Base-by-base conservation (phyloP, 345 rosid species). In the Dipteronia sinensis region DNA sequence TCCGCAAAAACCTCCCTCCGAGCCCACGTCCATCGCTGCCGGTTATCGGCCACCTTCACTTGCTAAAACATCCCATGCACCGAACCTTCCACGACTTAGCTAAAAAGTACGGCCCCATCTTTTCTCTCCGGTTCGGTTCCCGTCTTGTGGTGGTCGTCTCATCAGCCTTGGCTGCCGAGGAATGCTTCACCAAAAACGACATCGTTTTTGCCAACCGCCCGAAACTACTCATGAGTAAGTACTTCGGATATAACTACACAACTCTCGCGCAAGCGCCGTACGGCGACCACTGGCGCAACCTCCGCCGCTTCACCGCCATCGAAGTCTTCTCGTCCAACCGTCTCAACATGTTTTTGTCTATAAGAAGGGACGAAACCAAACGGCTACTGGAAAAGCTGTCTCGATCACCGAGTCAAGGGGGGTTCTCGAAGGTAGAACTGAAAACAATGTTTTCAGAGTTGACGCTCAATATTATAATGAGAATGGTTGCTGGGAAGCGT, bases 231-330 rank as follows among this genome's bases (percentile, higher is more conserved):
- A 8, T 62, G 3, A 72, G 81, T 17, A 85, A 85, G 77, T 78
- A 88, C 79, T 1, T 90, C 10, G 79, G 77, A 12, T 90, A 88
- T 80, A 81, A 86, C 77, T 15, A 55, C 71, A 82, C 89, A 25
- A 76, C 83, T 19, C 51, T 88, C 0, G 46, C 46, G 8, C 49
- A 80, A 0, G 77, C 88, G 0, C 75, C 85, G 23, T 88, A 90
- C 62, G 94, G 90, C 3, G 88, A 90, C 38, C 94, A 84, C 34
- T 90, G 92, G 90, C 87, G 92, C 66, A 88, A 42, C 85, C 90
- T 91, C 51, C 90, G 90, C 34, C 83, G 84, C 15, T 74, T 88
- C 31, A 71, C 81, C 73, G 75, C 86, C 42, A 67, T 64, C 1
- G 90, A 89, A 42, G 90, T 10, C 78, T 89, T 62, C 49, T 46